phyloP scores from a whole-genome alignment of 139 green algal genomes.

The Coelastrella sp. region DNA sequence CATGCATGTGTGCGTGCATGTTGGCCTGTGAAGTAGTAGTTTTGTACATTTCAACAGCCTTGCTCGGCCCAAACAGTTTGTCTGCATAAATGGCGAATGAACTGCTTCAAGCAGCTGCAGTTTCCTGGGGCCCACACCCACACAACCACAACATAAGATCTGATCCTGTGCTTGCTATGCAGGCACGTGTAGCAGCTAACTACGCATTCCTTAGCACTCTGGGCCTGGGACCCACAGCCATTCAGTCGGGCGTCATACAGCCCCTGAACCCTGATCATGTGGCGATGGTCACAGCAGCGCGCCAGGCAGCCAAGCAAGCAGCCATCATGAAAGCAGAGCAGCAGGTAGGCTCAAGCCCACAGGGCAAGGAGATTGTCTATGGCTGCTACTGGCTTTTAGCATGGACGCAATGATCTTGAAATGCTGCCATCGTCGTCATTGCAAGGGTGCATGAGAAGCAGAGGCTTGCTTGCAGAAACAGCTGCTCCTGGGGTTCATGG shows the following conservation, averaged over 20 bases:
- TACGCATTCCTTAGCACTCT: neutral
- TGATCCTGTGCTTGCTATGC: neutral
- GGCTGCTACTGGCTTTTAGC: neutral
- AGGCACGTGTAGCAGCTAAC: conserved; percentile 40
- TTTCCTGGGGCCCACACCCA: neutral
- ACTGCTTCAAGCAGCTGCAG: neutral
- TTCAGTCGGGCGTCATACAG: neutral
- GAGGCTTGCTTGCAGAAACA: too few species aligned
- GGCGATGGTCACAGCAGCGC: conserved; percentile 14
- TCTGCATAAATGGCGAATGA: neutral
- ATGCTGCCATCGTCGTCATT: neutral
- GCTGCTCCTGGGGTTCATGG: too few species aligned
- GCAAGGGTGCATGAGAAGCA: too few species aligned
- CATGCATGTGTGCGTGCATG: neutral
- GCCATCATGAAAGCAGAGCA: neutral
- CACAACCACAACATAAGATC: neutral
- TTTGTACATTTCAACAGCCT: too few species aligned
- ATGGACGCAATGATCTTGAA: neutral
- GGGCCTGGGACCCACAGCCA: neutral
- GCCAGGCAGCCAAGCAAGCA: conserved; percentile 18
- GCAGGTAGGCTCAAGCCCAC: neutral
- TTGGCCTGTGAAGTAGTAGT: neutral
- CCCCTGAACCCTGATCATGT: conserved; percentile 7
- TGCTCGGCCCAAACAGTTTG: too few species aligned
- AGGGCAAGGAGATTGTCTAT: neutral